These are phyloP conservation scores for Rhododendron vialii DNA, from an alignment of 148 eudicot species.

Conservation along the genomic window DNA sequence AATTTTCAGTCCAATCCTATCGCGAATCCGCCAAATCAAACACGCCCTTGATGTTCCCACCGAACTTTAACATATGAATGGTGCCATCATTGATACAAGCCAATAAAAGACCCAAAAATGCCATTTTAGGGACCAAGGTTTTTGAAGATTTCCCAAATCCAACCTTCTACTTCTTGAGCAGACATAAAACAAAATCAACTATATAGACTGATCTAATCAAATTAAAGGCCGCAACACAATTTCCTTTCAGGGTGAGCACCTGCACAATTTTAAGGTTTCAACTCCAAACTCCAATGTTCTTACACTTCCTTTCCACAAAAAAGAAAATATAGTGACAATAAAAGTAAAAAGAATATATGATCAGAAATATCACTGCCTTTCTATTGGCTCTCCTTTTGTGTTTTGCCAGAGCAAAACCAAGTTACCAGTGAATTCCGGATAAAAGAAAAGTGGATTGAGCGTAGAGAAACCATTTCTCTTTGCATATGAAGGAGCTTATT, in stretches of 20 bases:
- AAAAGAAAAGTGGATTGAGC: neutral
- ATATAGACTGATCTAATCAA: neutral
- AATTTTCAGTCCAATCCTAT: no score
- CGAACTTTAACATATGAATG: no score
- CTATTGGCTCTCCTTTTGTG: neutral
- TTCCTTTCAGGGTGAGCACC: neutral
- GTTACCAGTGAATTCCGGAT: neutral
- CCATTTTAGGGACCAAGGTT: no score
- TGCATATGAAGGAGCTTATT: neutral
- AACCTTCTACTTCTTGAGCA: no score
- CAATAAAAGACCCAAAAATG: no score
- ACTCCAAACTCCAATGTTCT: neutral
- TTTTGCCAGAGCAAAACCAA: neutral
- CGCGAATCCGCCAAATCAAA: no score
- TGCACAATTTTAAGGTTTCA: neutral
- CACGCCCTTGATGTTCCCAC: no score
- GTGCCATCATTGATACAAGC: no score
- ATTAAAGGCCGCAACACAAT: neutral
- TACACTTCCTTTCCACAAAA: neutral
- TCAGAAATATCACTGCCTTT: neutral
- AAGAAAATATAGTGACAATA: neutral
- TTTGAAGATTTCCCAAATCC: no score
- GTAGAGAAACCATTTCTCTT: neutral
- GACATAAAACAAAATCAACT: no score
- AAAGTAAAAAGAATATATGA: neutral